phyloP scores from a whole-genome alignment of 2,329 filamentous ascomycete species.

The Exophiala dermatitidis region DNA sequence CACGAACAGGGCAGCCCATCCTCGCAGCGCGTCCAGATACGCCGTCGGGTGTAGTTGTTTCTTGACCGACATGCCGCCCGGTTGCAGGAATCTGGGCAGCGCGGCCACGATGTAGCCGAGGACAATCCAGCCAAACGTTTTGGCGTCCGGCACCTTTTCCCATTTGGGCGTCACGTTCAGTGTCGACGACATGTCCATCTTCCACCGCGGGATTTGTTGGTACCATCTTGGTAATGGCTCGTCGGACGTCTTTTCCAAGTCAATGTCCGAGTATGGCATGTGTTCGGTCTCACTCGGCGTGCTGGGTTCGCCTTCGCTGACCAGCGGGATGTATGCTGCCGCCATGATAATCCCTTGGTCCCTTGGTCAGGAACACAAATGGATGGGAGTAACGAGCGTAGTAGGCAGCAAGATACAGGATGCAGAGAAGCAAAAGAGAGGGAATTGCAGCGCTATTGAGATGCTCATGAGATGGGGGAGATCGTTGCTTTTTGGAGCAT shows the following conservation, averaged over 20 bases:
- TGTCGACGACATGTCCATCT: not conserved
- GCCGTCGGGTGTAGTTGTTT: conserved; percentile 23
- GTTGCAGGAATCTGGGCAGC: conserved; percentile 11
- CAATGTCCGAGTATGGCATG: conserved; percentile 2
- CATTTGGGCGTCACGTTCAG: not conserved
- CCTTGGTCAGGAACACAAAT: not conserved
- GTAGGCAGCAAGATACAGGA: not conserved
- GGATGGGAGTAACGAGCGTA: not conserved
- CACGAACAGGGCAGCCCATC: conserved; percentile 26
- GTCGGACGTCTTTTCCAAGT: conserved; percentile 9
- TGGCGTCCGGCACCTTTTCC: not conserved
- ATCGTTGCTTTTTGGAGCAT: not conserved
- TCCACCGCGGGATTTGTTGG: conserved; percentile 4
- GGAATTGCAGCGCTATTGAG: not conserved
- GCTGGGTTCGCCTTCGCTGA: not conserved
- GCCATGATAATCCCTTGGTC: not conserved
- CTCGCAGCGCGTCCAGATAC: conserved; percentile 28
- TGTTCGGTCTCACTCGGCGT: not conserved
- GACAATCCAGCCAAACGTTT: not conserved
- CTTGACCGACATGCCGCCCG: conserved; percentile 3
- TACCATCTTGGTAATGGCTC: conserved; percentile 12
- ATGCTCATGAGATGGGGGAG: not conserved
- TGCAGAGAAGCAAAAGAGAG: not conserved
- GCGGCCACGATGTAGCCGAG: conserved; percentile 5
- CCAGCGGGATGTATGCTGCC: conserved; percentile 5